Evolutionary conservation across 345 rosid species (phyloP).

Genomic region (Clausena lansium): DNA sequence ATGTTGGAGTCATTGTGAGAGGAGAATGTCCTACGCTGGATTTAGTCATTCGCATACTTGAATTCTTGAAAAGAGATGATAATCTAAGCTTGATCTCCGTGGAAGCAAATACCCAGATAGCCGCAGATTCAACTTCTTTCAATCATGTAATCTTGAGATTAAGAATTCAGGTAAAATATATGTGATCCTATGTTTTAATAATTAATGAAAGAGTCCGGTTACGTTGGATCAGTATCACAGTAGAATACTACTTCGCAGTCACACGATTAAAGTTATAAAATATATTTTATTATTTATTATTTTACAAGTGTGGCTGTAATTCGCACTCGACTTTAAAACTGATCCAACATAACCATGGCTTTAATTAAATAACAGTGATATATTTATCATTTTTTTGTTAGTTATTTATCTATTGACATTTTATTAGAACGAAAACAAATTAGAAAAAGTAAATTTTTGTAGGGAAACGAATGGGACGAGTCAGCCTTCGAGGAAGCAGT

Average conservation of each 20-base stretch:
- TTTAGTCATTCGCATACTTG: conserved; percentile 49
- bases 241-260: no score
- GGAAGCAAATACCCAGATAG: conserved; percentile 38
- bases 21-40: conserved; percentile 36
- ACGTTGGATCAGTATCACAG: no score
- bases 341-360: no score
- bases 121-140: conserved; percentile 22
- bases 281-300: no score
- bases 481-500: conserved; percentile 79
- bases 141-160: conserved; percentile 44
- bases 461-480: conserved; percentile 85
- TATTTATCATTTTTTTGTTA: no score
- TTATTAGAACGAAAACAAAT: no score
- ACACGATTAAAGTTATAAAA: no score
- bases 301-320: no score
- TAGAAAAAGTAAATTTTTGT: background rate
- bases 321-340: no score
- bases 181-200: no score
- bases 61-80: conserved; percentile 54
- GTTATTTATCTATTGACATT: background rate
- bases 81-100: conserved; percentile 53
- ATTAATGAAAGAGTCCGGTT: no score
- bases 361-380: no score
- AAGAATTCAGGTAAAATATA: conserved; percentile 48
- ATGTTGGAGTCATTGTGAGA: conserved; percentile 48